Evolutionary conservation across 2,329 filamentous ascomycete genomes (phyloP).

Genomic region (Fusarium guadeloupense): DNA sequence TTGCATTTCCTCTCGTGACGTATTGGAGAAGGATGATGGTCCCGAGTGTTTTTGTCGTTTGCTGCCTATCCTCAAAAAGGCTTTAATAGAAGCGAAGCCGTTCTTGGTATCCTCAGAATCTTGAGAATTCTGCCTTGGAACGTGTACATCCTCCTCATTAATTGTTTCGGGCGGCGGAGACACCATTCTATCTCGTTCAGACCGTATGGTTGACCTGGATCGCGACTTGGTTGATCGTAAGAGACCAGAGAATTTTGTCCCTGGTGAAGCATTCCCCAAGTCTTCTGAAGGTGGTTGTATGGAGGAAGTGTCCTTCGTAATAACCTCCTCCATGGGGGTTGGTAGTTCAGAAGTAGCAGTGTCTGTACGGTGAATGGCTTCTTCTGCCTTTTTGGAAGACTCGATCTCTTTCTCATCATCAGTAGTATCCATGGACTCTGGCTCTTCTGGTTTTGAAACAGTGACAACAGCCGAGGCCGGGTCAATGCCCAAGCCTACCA

Average conservation of each 20-base stretch:
- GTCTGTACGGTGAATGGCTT: constrained; percentile 46
- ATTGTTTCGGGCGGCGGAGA: constrained; percentile 51
- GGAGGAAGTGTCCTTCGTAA: constrained; percentile 35
- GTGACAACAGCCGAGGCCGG: constrained; percentile 64
- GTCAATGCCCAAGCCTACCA: constrained; percentile 65
- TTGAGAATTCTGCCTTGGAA: constrained; percentile 64
- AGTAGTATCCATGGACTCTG: constrained; percentile 39
- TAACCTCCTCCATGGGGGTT: constrained; percentile 36
- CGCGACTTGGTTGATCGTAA: constrained; percentile 58
- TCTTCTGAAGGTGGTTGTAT: constrained; percentile 37
- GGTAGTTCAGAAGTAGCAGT: constrained; percentile 37
- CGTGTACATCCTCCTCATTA: constrained; percentile 60
- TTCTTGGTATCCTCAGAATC: constrained; percentile 61
- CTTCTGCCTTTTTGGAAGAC: constrained; percentile 36
- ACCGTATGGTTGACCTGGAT: constrained; percentile 59
- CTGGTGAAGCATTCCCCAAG: constrained; percentile 35
- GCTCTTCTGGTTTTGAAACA: constrained; percentile 58
- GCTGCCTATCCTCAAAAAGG: constrained; percentile 77
- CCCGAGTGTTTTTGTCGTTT: constrained; percentile 64
- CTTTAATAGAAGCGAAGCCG: constrained; percentile 67
- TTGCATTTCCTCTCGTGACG: constrained; percentile 86
- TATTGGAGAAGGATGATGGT: constrained; percentile 88
- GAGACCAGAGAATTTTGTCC: constrained; percentile 49
- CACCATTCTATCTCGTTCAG: constrained; percentile 51
- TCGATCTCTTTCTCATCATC: constrained; percentile 31